These are phyloP conservation scores for Crataegus laevigata DNA, from an alignment of 306 rosid genomes.

Conservation along the genomic window DNA sequence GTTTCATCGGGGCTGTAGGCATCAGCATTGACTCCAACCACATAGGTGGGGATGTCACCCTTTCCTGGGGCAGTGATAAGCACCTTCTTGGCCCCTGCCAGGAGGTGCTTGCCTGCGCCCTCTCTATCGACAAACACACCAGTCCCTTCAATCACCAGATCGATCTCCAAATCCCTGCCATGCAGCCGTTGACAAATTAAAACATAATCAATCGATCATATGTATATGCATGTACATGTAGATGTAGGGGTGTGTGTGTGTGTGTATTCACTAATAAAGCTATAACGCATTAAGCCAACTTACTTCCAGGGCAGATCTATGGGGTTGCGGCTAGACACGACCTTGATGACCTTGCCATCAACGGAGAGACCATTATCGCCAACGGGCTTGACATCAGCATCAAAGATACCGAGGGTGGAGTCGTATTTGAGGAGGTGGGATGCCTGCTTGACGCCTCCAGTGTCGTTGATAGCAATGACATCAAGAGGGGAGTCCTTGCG, in stretches of 20 bases:
- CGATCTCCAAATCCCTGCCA: conserved; percentile 73
- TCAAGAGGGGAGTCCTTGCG: conserved; percentile 94
- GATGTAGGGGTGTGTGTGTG: no score
- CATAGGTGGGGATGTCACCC: conserved; percentile 97
- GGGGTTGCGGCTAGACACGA: conserved; percentile 82
- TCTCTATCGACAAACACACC: conserved; percentile 97
- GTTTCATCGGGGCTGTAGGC: conserved; percentile 56
- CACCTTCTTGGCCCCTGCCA: conserved; percentile 95
- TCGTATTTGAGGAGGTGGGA: conserved; percentile 98
- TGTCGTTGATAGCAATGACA: conserved; percentile 85
- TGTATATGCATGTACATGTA: background rate
- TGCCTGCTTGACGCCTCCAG: conserved; percentile 95
- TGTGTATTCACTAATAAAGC: no score
- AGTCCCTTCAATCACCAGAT: conserved; percentile 95
- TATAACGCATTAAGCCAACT: conserved; percentile 7
- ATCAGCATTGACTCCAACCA: conserved; percentile 86
- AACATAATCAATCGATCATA: background rate
- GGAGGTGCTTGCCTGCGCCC: conserved; percentile 91
- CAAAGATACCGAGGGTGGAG: conserved; percentile 91
- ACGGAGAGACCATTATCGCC: conserved; percentile 65
- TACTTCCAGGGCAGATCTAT: conserved; percentile 84
- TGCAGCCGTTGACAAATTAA: background rate
- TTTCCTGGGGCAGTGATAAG: conserved; percentile 98
- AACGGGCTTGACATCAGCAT: conserved; percentile 82
- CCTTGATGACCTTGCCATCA: conserved; percentile 85